Conservation (phyloP, 768 basidiomycete species). For the Jaapia argillacea region DNA sequence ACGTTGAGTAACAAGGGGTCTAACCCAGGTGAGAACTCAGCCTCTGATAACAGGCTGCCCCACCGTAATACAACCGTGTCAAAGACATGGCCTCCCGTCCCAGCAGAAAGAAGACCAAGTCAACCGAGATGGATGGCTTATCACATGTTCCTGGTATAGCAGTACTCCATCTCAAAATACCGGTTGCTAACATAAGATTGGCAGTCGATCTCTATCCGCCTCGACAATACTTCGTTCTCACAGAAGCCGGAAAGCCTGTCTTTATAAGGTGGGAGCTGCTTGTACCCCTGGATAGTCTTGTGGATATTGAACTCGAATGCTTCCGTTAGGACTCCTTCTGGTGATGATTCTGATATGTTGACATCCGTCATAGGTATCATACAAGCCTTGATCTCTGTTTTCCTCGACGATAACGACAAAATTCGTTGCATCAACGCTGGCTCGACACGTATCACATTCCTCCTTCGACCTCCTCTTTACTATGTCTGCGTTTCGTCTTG, state of each 20-base stretch:
- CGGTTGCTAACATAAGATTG: neutral
- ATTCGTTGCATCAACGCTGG: slow-evolving; percentile 78
- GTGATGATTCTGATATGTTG: slow-evolving; percentile 47
- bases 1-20: slow-evolving; percentile 48
- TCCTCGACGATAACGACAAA: slow-evolving; percentile 87
- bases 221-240: slow-evolving; percentile 86
- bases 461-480: slow-evolving; percentile 82
- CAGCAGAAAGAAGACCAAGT: neutral
- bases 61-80: neutral
- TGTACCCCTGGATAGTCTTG: slow-evolving; percentile 6
- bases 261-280: slow-evolving; percentile 61
- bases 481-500: slow-evolving; percentile 86
- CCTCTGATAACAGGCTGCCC: neutral
- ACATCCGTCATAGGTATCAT: slow-evolving; percentile 85
- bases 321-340: neutral
- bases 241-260: slow-evolving; percentile 97
- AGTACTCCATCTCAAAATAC: neutral
- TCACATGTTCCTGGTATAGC: slow-evolving; percentile 25
- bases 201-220: slow-evolving; percentile 27
- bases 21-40: slow-evolving; percentile 32
- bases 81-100: neutral
- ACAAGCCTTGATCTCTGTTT: slow-evolving; percentile 93
- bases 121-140: slow-evolving; percentile 26
- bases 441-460: slow-evolving; percentile 72
- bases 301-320: slow-evolving; percentile 2